Base-by-base conservation (phyloP, 192 early-diverging fungal genomes). In the Podila epicladia region DNA sequence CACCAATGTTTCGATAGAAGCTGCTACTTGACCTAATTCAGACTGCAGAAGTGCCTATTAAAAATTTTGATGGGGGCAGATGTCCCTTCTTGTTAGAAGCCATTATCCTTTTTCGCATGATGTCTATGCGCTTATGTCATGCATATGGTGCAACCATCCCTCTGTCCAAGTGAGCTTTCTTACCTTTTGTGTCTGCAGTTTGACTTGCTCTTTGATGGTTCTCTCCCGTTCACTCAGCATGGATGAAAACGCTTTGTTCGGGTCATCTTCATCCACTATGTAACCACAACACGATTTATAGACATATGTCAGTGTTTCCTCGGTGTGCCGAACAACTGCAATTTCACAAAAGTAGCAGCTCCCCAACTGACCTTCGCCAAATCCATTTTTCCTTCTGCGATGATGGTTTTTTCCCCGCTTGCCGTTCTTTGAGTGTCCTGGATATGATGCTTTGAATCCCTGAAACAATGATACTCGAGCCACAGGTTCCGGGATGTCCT, bases 381-480 rank as follows among this genome's bases (percentile, higher is more conserved):
- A 83, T 53, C 82, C 82, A 29, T 64, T 67, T 67, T 72, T 72
- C 69, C 82, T 70, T 64, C 80, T 64, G 62, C 72, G 51, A 55
- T 65, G 58, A 5, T 76, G 79, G 35, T 62, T 60, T 62, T 74
- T 82, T 45, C 68, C 75, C 53, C 65, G 82, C 58, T 74, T 75
- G 17, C 74, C 72, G 15, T 57, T 66, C 59, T 82, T 69, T 37
- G 73, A 62, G 49, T 86, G 77, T 37, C 79, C 83, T 35, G 86
- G 85, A 82, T 85, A 90, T 15, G 87, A 75, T 19, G 85, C 84
- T 26, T 85, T 83, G 60, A 87, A 90, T 5, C 89, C 86, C 65
- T 89, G 86, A 57, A 89, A 87, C 29, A 90, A 63, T 9, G 89
- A 90, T 11, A 90, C 78, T 7, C 85, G 75, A 13, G 85, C 75